Evolutionary conservation across 768 basidiomycete species (phyloP).

Genomic region (Tricholoma sp.): DNA sequence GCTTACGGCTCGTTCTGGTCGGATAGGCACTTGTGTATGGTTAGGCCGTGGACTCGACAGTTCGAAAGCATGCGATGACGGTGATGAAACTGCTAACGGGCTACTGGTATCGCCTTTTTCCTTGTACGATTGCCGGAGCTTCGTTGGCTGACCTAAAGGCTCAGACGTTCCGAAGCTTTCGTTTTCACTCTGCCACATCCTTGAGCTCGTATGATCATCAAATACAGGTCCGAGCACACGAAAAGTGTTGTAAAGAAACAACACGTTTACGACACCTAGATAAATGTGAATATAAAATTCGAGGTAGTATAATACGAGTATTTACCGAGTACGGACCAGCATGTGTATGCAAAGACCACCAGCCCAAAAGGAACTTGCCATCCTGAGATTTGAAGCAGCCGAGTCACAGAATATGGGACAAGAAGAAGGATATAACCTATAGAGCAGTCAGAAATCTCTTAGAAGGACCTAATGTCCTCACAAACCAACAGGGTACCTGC

Average conservation of each 20-base stretch:
- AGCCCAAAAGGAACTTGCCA: conserved; percentile 39
- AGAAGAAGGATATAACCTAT: conserved; percentile 57
- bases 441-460: not conserved
- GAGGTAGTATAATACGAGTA: not conserved
- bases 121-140: conserved; percentile 4
- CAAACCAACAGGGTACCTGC: conserved; percentile 60
- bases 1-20: conserved; percentile 17
- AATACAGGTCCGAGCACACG: conserved; percentile 54
- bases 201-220: conserved; percentile 21
- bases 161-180: conserved; percentile 25
- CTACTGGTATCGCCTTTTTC: conserved; percentile 20
- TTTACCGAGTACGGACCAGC: conserved; percentile 53
- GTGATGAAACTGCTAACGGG: conserved; percentile 4
- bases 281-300: not conserved
- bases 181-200: conserved; percentile 18
- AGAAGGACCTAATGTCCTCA: not conserved
- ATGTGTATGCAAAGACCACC: conserved; percentile 41
- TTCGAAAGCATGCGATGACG: conserved; percentile 5
- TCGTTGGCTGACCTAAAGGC: conserved; percentile 13
- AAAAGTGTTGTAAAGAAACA: conserved; percentile 66
- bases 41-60: conserved; percentile 6
- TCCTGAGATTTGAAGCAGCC: conserved; percentile 44
- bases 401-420: conserved; percentile 51
- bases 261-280: conserved; percentile 59
- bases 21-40: conserved; percentile 13